phyloP scores from a whole-genome alignment of 2,329 filamentous ascomycete species.

The Fonsecaea multimorphosa region DNA sequence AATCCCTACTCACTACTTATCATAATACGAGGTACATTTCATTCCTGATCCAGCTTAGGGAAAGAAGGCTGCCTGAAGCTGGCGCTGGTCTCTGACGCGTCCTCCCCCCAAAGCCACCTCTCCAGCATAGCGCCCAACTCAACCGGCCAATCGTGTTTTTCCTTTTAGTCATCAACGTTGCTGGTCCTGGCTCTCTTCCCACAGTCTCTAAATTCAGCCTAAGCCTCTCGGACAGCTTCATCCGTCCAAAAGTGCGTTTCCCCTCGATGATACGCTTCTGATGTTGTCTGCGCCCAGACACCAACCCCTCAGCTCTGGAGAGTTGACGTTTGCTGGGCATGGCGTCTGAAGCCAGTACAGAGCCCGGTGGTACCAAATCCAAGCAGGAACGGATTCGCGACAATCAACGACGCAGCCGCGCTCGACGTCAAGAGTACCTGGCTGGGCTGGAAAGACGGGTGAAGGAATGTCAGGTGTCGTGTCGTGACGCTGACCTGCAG shows the following conservation, averaged over 20 bases:
- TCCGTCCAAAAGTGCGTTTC: neutral
- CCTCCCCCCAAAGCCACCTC: neutral
- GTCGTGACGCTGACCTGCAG: conserved; percentile 34
- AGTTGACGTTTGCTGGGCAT: conserved; percentile 13
- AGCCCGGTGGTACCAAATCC: conserved; percentile 20
- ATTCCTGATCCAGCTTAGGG: neutral
- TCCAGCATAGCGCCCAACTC: neutral
- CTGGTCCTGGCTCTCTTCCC: neutral
- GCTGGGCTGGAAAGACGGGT: conserved; percentile 36
- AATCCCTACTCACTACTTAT: neutral
- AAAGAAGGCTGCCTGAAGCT: neutral
- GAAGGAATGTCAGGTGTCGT: conserved; percentile 33
- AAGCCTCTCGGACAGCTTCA: neutral
- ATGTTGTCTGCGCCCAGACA: neutral
- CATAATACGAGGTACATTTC: neutral
- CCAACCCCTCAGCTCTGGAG: neutral
- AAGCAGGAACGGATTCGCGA: conserved; percentile 40
- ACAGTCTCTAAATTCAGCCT: neutral
- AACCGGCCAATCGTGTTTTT: neutral
- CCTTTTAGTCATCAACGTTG: conserved; percentile 7
- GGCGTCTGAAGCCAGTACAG: conserved; percentile 20
- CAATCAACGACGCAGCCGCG: conserved; percentile 41
- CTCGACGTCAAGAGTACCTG: conserved; percentile 38
- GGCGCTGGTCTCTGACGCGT: neutral
- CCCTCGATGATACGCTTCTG: neutral